Percentiles rank a stretch among this genome's conserved stretches.
Conservation (phyloP, 2,329 filamentous ascomycete genomes). For the Pseudopyricularia cyperi region DNA sequence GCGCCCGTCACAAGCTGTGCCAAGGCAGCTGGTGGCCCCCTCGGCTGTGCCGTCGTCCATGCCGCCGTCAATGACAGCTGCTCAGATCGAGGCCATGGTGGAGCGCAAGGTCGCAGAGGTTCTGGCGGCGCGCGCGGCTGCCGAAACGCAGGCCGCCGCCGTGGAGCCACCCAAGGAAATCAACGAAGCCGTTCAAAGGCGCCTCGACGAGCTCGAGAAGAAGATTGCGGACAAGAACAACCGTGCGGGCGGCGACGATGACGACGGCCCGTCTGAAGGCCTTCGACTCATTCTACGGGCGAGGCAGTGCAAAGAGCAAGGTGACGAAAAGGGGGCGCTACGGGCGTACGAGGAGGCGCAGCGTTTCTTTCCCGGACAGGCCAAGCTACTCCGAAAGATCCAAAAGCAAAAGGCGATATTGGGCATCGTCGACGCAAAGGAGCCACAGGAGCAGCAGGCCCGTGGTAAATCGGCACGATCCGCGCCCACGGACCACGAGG, state of each 20-base stretch:
- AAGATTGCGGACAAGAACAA: conserved; percentile 57
- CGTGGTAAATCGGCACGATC: not conserved
- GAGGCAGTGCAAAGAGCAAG: conserved; percentile 75
- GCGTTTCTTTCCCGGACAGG: conserved; percentile 75
- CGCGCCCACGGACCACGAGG: conserved; percentile 6
- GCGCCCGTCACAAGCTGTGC: conserved; percentile 13
- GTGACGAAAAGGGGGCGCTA: conserved; percentile 65
- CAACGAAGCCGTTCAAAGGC: conserved; percentile 61
- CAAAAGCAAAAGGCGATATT: conserved; percentile 26
- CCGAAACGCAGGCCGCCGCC: conserved; percentile 17
- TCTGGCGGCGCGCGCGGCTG: conserved; percentile 55
- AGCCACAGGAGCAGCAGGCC: conserved; percentile 6
- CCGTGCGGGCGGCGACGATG: conserved; percentile 26
- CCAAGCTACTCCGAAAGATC: conserved; percentile 62
- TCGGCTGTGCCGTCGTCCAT: conserved; percentile 7
- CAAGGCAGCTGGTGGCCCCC: not conserved
- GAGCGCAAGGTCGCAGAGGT: conserved; percentile 87
- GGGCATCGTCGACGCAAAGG: conserved; percentile 23
- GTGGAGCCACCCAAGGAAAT: conserved; percentile 29
- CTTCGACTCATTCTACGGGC: conserved; percentile 80
- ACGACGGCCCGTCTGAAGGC: conserved; percentile 69
- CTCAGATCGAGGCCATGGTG: conserved; percentile 80
- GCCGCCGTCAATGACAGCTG: conserved; percentile 45
- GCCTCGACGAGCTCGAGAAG: conserved; percentile 73
- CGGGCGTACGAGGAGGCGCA: conserved; percentile 77